A percentile compares a stretch with the other conserved stretches of the same genome.
Evolutionary conservation across 768 basidiomycete species (phyloP).

Genomic region (Suillus cothurnatus): DNA sequence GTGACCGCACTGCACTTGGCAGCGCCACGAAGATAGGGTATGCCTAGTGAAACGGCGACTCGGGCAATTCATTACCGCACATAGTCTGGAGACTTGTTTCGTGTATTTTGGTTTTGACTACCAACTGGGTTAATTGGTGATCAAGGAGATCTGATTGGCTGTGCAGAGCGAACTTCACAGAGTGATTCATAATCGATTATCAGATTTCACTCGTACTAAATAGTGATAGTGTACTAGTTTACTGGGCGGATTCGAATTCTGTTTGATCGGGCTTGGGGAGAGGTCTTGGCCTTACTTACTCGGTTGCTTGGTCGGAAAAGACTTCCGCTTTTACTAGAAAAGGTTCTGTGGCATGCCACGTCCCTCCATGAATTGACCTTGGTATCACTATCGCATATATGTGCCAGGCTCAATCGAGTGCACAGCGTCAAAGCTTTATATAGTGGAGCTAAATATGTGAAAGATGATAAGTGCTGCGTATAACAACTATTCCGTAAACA

Average conservation of each 20-base stretch:
- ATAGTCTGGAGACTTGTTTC: not conserved
- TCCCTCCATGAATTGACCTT: not conserved
- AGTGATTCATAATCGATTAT: not conserved
- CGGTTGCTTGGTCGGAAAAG: not conserved
- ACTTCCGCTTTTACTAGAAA: not conserved
- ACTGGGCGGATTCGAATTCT: not conserved
- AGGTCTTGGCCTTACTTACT: slow-evolving; percentile 6
- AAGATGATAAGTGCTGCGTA: slow-evolving; percentile 1
- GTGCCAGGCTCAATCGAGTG: not conserved
- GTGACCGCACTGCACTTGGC: not conserved
- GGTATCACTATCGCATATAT: not conserved
- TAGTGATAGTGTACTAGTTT: not conserved
- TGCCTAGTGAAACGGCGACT: not conserved
- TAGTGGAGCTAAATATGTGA: not conserved
- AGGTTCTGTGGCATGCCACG: not conserved
- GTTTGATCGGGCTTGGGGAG: not conserved
- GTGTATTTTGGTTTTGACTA: not conserved
- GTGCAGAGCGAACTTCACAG: not conserved
- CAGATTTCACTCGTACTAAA: not conserved
- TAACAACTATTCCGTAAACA: not conserved
- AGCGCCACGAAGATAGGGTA: not conserved
- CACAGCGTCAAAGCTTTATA: not conserved
- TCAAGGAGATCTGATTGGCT: not conserved
- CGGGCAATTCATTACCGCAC: not conserved
- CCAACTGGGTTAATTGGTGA: not conserved